These are phyloP conservation scores for Colletotrichum graminicola DNA, from an alignment of 2,329 filamentous ascomycete genomes.

Conservation along the genomic window DNA sequence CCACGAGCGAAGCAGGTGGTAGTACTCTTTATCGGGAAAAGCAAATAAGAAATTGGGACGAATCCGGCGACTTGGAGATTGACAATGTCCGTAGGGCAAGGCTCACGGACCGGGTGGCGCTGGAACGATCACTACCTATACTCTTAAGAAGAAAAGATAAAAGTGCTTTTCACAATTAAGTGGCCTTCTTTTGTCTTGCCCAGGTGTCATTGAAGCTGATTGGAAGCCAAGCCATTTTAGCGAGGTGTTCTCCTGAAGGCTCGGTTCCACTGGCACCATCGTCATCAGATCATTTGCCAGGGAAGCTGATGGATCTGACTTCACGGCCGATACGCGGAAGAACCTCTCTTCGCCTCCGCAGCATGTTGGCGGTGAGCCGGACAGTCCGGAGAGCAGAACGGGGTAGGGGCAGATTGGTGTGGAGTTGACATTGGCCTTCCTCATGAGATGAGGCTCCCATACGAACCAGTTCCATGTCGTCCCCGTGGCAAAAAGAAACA, in stretches of 20 bases:
- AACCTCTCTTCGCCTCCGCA: slow-evolving; percentile 6
- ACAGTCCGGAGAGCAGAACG: slow-evolving; percentile 16
- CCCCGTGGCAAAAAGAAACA: background rate
- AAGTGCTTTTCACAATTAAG: background rate
- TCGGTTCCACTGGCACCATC: slow-evolving; percentile 12
- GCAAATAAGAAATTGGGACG: background rate
- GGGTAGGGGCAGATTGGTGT: slow-evolving; percentile 22
- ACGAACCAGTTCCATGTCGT: background rate
- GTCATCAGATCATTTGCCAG: slow-evolving; percentile 33
- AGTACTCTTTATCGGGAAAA: slow-evolving; percentile 1
- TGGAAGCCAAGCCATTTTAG: slow-evolving; percentile 24
- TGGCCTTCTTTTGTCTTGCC: background rate
- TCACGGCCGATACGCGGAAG: slow-evolving; percentile 28
- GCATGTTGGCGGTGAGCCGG: slow-evolving; percentile 32
- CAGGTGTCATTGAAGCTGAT: slow-evolving; percentile 1
- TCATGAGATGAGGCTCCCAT: slow-evolving; percentile 17
- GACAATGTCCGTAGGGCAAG: slow-evolving; percentile 31
- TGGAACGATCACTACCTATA: background rate
- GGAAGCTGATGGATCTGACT: slow-evolving; percentile 30
- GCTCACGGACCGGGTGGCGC: slow-evolving; percentile 32
- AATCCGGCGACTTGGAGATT: slow-evolving; percentile 24
- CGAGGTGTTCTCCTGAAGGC: slow-evolving; percentile 13
- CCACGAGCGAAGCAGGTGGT: slow-evolving; percentile 3
- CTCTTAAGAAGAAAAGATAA: background rate
- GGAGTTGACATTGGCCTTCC: slow-evolving; percentile 3